Evolutionary conservation across 306 rosid genomes (phyloP).

Genomic region (Ormosia semicastrata): DNA sequence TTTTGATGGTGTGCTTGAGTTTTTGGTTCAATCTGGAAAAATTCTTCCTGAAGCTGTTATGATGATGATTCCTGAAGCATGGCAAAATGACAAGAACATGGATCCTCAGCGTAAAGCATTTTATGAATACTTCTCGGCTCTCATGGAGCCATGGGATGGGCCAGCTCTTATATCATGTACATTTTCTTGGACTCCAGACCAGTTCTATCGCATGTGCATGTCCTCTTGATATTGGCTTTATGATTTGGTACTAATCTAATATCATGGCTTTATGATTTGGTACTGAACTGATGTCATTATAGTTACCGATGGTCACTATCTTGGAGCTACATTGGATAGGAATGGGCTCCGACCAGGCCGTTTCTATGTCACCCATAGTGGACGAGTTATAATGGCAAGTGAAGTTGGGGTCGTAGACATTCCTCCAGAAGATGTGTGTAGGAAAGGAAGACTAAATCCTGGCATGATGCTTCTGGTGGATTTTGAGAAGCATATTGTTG

Average conservation of each 20-base stretch:
- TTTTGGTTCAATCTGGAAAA: constrained; percentile 86
- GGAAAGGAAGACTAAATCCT: constrained; percentile 96
- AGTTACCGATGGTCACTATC: constrained; percentile 98
- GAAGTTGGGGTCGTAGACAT: constrained; percentile 98
- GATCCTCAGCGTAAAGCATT: constrained; percentile 74
- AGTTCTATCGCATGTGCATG: background rate
- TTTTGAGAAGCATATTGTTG: constrained; percentile 89
- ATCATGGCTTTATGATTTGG: no score
- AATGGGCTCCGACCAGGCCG: constrained; percentile 98
- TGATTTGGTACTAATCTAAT: background rate
- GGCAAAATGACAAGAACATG: constrained; percentile 99
- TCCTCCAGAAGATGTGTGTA: constrained; percentile 79
- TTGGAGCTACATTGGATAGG: constrained; percentile 97
- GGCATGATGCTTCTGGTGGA: constrained; percentile 99
- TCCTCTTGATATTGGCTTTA: background rate
- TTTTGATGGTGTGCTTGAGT: constrained; percentile 93
- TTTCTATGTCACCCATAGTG: constrained; percentile 91
- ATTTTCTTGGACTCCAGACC: constrained; percentile 20
- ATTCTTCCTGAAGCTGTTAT: constrained; percentile 99
- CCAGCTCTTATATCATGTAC: constrained; percentile 98
- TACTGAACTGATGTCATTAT: constrained; percentile 9
- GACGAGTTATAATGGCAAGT: constrained; percentile 96
- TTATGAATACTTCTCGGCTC: constrained; percentile 88
- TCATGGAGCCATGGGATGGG: constrained; percentile 99
- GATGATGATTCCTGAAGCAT: constrained; percentile 99